A percentile compares a stretch with the other conserved stretches of the same genome.
These are phyloP conservation scores for Phaseolus lunatus DNA, from an alignment of 306 rosid genomes.

Conservation along the genomic window DNA sequence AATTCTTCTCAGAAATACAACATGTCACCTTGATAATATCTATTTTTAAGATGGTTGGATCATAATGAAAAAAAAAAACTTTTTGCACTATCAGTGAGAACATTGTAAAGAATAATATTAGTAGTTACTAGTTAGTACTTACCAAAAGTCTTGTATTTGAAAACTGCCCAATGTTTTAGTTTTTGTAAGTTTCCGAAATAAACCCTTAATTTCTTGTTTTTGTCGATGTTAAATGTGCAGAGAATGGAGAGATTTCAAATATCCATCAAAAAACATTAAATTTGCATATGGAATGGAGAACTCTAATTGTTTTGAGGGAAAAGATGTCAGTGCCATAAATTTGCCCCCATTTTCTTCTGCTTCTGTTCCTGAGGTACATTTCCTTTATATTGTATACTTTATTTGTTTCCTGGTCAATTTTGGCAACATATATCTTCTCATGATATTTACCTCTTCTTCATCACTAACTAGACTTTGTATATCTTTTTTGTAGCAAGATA, in stretches of 20 bases:
- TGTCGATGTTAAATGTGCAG: constrained; percentile 52
- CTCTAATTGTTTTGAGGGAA: constrained; percentile 52
- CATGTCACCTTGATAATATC: no score
- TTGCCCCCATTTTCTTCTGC: constrained; percentile 85
- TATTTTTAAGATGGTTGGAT: neutral
- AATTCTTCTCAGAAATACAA: no score
- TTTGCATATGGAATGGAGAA: constrained; percentile 57
- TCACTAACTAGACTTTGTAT: constrained; percentile 18
- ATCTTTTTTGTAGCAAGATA: constrained; percentile 30
- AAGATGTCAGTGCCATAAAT: constrained; percentile 46
- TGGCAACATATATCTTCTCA: neutral
- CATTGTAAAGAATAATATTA: neutral
- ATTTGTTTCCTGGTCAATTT: constrained; percentile 28
- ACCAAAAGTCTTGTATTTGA: neutral
- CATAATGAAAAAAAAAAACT: neutral
- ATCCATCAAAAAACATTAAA: constrained; percentile 65
- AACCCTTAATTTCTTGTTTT: constrained; percentile 10
- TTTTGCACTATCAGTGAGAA: neutral
- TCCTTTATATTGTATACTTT: constrained; percentile 5
- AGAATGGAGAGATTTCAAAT: constrained; percentile 81
- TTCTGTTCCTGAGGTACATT: constrained; percentile 68
- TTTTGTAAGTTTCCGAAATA: neutral
- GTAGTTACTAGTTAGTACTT: no score
- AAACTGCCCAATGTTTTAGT: no score
- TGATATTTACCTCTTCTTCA: neutral